Base-by-base conservation (phyloP, 345 rosid species). In the rapeseed (Brassica napus) region DNA sequence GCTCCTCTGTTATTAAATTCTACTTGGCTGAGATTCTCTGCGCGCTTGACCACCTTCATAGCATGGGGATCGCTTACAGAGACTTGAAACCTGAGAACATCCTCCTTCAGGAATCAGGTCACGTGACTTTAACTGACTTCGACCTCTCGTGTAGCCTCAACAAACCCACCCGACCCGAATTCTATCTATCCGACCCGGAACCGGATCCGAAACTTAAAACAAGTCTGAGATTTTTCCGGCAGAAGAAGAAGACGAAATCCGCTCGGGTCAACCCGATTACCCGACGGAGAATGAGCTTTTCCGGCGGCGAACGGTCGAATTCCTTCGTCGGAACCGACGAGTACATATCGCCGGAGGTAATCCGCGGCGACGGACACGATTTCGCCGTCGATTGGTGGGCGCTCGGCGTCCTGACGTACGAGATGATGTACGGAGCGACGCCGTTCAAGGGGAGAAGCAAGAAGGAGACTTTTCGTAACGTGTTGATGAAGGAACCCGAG, bases 341-440 rank as follows among this genome's bases (percentile, higher is more conserved):
- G 65, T 94, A 92, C 82, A 92, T 92, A 1, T 88, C 98, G 0
- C 98, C 98, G 69, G 98, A 94, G 82, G 89, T 94, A 8, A 90
- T 94, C 16, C 85, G 90, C 1, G 98, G 97, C 0, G 94, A 89
- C 1, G 98, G 97, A 1, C 98, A 92, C 85, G 97, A 91, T 81
- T 92, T 94, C 87, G 86, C 95, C 66, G 98, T 94, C 30, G 98
- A 94, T 72, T 92, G 98, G 98, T 94, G 98, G 98, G 95, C 98
- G 15, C 84, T 94, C 9, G 98, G 98, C 2, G 80, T 92, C 37
- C 73, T 94, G 15, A 80, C 87, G 28, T 94, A 92, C 85, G 98
- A 94, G 87, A 90, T 94, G 98, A 15, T 88, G 68, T 92, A 90
- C 68, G 97, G 98, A 0, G 66, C 72, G 65, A 90, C 98, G 37